A percentile compares a stretch with the other conserved stretches of the same genome.
These are phyloP conservation scores for Diplodia scrobiculata DNA, from an alignment of 2,329 filamentous ascomycete genomes.

Conservation along the genomic window DNA sequence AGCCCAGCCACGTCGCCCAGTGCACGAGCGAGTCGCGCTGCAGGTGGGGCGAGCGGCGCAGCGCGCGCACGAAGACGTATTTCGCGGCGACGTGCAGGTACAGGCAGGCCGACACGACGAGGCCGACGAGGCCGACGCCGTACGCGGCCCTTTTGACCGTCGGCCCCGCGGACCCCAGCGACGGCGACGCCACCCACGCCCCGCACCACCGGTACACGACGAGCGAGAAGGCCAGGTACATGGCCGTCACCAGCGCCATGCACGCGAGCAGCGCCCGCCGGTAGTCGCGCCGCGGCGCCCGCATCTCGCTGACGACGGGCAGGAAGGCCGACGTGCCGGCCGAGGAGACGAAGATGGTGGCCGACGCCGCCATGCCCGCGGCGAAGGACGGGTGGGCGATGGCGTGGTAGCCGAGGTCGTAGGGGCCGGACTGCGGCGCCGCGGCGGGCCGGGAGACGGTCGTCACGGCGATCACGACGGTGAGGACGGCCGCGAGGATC, in stretches of 20 bases:
- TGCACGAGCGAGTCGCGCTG: slow-evolving; percentile 53
- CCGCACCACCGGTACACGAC: slow-evolving; percentile 58
- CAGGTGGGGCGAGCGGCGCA: slow-evolving; percentile 51
- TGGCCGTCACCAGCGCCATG: slow-evolving; percentile 60
- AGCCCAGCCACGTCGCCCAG: slow-evolving; percentile 52
- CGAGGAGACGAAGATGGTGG: slow-evolving; percentile 62
- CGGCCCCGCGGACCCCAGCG: slow-evolving; percentile 51
- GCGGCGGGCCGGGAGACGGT: slow-evolving; percentile 60
- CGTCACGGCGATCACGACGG: slow-evolving; percentile 62
- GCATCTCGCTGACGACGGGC: slow-evolving; percentile 68
- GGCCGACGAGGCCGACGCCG: slow-evolving; percentile 55
- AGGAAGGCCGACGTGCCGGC: slow-evolving; percentile 64
- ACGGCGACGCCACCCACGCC: slow-evolving; percentile 50
- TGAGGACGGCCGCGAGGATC: slow-evolving; percentile 61
- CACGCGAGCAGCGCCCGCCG: slow-evolving; percentile 62
- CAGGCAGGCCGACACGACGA: slow-evolving; percentile 54
- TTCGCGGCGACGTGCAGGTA: slow-evolving; percentile 58
- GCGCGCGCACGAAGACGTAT: slow-evolving; percentile 55
- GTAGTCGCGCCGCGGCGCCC: slow-evolving; percentile 57
- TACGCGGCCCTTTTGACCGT: slow-evolving; percentile 56
- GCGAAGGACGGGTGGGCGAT: slow-evolving; percentile 61
- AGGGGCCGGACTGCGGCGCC: slow-evolving; percentile 61
- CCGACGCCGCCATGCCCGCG: slow-evolving; percentile 59
- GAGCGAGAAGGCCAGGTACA: slow-evolving; percentile 57
- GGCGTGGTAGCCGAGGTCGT: slow-evolving; percentile 61